Base-by-base conservation (phyloP, 805 yeast species). In the Saturnispora quitensis region DNA sequence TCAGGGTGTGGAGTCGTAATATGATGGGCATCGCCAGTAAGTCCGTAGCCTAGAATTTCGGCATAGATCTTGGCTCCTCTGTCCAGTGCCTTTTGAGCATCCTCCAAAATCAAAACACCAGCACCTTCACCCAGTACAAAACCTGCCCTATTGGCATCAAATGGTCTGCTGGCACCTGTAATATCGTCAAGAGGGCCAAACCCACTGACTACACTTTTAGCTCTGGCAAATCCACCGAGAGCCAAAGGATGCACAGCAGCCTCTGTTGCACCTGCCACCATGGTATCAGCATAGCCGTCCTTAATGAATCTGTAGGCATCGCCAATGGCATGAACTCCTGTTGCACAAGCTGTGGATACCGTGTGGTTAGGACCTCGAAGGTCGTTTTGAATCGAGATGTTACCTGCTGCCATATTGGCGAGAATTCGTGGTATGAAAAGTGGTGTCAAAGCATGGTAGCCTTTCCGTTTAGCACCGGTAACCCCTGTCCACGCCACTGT, bases 181-280 rank as follows among this genome's bases (percentile, higher is more conserved):
- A 96, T 95, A 2, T 64, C 65, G 45, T 84, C 85, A 54, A 80
- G 82, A 59, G 64, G 83, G 25, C 69, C 73, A 0, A 89, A 77
- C 3, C 52, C 52, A 9, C 15, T 44, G 4, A 82, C 81, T 10
- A 93, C 76, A 3, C 95, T 82, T 58, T 87, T 81, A 4, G 97
- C 93, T 43, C 98, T 72, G 2, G 96, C 85, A 70, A 93, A 93
- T 1, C 97, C 98, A 0, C 93, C 86, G 4, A 93, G 69, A 0
- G 96, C 83, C 36, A 90, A 61, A 1, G 97, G 98, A 62, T 89
- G 95, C 8, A 89, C 72, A 12, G 89, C 77, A 3, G 91, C 82
- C 61, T 93, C 99, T 3, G 96, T 72, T 1, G 97, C 95, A n/a
- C 99, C 99, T 8, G 96, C 93, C 9, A 93, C 74, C 81, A 90